These are phyloP conservation scores for Beauveria varroae DNA, from an alignment of 2,329 filamentous ascomycete genomes.

Conservation along the genomic window DNA sequence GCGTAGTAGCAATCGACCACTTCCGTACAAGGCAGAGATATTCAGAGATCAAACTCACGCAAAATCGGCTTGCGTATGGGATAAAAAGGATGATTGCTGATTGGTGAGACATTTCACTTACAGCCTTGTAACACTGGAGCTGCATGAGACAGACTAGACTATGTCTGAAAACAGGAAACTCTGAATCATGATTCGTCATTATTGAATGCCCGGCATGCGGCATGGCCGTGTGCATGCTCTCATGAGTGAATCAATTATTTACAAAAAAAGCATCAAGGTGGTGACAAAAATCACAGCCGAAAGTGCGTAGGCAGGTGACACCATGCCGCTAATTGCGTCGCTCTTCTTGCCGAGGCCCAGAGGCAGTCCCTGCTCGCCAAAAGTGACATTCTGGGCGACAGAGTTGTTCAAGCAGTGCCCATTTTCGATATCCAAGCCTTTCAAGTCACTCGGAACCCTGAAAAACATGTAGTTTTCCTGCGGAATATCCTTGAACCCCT, in stretches of 20 bases:
- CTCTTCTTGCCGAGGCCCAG: conserved; percentile 31
- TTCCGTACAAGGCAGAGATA: too few relatives aligned
- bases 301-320: neutral
- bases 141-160: too few relatives aligned
- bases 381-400: conserved; percentile 64
- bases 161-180: neutral
- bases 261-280: neutral
- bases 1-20: too few relatives aligned
- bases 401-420: conserved; percentile 47
- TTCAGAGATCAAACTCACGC: too few relatives aligned
- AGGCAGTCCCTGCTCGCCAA: conserved; percentile 54
- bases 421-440: conserved; percentile 55
- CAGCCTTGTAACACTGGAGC: too few relatives aligned
- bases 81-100: too few relatives aligned
- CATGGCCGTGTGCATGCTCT: too few relatives aligned
- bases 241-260: neutral
- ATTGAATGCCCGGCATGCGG: neutral
- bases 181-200: neutral
- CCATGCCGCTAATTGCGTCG: neutral
- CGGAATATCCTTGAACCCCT: conserved; percentile 37
- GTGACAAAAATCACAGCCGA: neutral
- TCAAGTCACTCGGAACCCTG: conserved; percentile 60
- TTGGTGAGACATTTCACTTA: too few relatives aligned
- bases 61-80: too few relatives aligned
- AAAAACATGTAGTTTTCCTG: conserved; percentile 75